phyloP scores from a whole-genome alignment of 140 eudicot species.

The Bidens hawaiensis region DNA sequence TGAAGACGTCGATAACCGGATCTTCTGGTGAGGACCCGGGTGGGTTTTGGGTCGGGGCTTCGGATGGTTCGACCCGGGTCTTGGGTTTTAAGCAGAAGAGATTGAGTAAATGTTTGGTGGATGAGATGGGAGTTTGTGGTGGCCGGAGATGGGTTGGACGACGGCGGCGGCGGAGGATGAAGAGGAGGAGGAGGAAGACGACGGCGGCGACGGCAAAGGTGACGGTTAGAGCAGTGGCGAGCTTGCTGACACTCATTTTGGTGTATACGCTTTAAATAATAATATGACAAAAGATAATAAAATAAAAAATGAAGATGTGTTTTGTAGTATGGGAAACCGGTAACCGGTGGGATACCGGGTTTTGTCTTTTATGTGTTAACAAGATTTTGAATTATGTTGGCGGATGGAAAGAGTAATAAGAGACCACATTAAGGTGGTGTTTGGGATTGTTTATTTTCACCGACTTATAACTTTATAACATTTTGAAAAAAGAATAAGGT shows the following conservation, averaged over 20 bases:
- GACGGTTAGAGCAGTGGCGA: slow-evolving; percentile 43
- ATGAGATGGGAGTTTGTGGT: slow-evolving; percentile 22
- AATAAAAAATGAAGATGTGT: background rate
- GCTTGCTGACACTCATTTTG: slow-evolving; percentile 37
- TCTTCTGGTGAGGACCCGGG: slow-evolving; percentile 7
- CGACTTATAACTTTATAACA: too few species aligned
- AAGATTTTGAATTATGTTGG: slow-evolving; percentile 30
- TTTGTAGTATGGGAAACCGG: slow-evolving; percentile 14
- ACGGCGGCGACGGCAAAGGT: slow-evolving; percentile 43
- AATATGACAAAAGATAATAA: background rate
- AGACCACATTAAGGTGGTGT: background rate
- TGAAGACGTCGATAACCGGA: slow-evolving; percentile 39
- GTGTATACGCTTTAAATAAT: background rate
- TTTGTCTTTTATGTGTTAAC: background rate
- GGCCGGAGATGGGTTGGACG: slow-evolving; percentile 35
- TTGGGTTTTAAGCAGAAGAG: slow-evolving; percentile 38
- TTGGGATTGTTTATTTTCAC: too few species aligned
- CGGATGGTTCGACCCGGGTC: slow-evolving; percentile 43
- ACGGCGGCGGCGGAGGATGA: slow-evolving; percentile 58
- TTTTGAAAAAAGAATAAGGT: too few species aligned
- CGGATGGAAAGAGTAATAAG: slow-evolving; percentile 10
- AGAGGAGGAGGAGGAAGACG: slow-evolving; percentile 48
- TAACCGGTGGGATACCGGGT: slow-evolving; percentile 25
- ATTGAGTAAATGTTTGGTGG: slow-evolving; percentile 32
- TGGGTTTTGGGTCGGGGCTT: slow-evolving; percentile 5